Conservation (phyloP, 1,139 yeast species). For the Zygosaccharomyces pseudobailii region DNA sequence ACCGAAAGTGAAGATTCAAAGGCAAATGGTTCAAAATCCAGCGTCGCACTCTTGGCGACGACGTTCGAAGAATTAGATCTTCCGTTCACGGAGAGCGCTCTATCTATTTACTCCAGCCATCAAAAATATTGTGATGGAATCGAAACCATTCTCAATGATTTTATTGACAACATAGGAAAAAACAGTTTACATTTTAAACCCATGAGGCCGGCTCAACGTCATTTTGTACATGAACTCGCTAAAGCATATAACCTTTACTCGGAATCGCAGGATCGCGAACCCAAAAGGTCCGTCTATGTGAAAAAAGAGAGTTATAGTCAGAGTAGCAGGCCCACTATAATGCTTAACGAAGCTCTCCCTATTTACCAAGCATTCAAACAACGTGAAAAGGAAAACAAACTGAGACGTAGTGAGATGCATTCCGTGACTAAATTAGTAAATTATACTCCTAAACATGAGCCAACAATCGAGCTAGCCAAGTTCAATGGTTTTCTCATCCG, state of each 20-base stretch:
- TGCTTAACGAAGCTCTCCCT: conserved; percentile 33
- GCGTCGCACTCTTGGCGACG: conserved; percentile 14
- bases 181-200: conserved; percentile 57
- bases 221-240: conserved; percentile 66
- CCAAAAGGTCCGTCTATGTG: conserved; percentile 66
- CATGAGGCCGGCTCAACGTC: conserved; percentile 65
- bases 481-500: conserved; percentile 51
- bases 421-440: conserved; percentile 23
- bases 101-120: conserved; percentile 48
- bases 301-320: conserved; percentile 37
- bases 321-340: conserved; percentile 33
- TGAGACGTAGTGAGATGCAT: conserved; percentile 28
- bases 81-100: conserved; percentile 43
- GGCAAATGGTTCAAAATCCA: conserved; percentile 8
- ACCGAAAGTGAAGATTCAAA: conserved; percentile 14
- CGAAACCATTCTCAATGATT: conserved; percentile 48
- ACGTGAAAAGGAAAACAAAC: conserved; percentile 36
- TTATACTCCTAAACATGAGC: conserved; percentile 15
- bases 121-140: conserved; percentile 59
- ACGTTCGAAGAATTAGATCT: conserved; percentile 26
- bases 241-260: conserved; percentile 54
- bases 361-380: conserved; percentile 29
- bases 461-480: conserved; percentile 12
- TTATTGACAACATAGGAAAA: conserved; percentile 41
- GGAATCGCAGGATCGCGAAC: conserved; percentile 80